Evolutionary conservation across 2,329 filamentous ascomycete species (phyloP).

Genomic region (Colletotrichum sp.): DNA sequence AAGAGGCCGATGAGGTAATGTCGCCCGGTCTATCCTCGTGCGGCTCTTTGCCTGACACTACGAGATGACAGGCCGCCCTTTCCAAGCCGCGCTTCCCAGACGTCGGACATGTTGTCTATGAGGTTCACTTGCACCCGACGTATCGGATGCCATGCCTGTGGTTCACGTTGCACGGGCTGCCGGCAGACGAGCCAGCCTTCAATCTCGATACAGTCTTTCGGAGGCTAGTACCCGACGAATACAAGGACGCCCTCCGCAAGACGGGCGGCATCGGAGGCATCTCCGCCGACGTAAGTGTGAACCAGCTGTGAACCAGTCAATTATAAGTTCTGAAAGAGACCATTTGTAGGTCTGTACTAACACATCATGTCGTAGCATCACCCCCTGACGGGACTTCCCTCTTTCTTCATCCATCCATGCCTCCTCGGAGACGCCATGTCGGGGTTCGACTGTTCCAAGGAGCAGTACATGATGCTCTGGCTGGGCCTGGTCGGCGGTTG

Average conservation of each 20-base stretch:
- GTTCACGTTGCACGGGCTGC: conserved; percentile 69
- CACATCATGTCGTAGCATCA: conserved; percentile 67
- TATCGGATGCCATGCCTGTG: conserved; percentile 79
- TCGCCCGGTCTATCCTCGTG: neutral
- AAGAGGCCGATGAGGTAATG: conserved; percentile 57
- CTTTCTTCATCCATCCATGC: conserved; percentile 94
- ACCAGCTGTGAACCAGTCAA: conserved; percentile 36
- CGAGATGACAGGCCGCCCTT: conserved; percentile 43
- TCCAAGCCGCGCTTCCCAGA: conserved; percentile 34
- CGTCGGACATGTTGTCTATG: conserved; percentile 66
- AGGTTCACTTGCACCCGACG: conserved; percentile 76
- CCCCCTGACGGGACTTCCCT: conserved; percentile 77
- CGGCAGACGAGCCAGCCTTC: conserved; percentile 59
- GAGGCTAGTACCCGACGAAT: conserved; percentile 70
- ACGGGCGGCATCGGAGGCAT: conserved; percentile 74
- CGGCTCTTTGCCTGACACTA: neutral
- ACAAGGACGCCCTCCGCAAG: conserved; percentile 64
- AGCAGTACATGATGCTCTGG: conserved; percentile 86
- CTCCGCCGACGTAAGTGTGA: conserved; percentile 72
- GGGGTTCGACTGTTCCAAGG: conserved; percentile 63
- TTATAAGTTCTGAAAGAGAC: conserved; percentile 28
- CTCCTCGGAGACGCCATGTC: conserved; percentile 83
- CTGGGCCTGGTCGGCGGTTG: conserved; percentile 83
- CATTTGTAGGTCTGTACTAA: conserved; percentile 27
- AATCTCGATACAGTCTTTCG: conserved; percentile 74